Conservation (phyloP, 768 basidiomycete species). For the Termitomyces sp. region DNA sequence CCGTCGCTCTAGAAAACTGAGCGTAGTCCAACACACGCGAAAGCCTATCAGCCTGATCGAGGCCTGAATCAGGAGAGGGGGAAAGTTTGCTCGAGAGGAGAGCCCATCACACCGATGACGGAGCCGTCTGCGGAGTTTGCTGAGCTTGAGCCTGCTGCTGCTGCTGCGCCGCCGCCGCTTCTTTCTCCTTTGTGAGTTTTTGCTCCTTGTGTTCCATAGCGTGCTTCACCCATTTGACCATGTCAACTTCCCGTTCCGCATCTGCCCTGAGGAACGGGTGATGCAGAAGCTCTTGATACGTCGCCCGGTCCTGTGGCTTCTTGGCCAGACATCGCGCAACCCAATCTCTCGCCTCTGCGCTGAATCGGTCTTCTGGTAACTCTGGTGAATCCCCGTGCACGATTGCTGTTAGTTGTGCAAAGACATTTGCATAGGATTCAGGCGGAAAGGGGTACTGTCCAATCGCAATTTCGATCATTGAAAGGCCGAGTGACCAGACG, state of each 20-base stretch:
- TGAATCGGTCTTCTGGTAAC: slow-evolving; percentile 69
- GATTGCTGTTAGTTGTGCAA: slow-evolving; percentile 94
- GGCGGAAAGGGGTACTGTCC: slow-evolving; percentile 96
- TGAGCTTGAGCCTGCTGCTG: neutral
- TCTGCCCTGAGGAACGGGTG: slow-evolving; percentile 79
- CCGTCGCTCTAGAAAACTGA: neutral
- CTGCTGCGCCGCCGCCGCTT: slow-evolving; percentile 1
- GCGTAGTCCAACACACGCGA: neutral
- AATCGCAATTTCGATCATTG: slow-evolving; percentile 89
- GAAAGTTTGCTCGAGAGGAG: neutral
- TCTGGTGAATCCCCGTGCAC: slow-evolving; percentile 92
- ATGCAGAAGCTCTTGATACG: slow-evolving; percentile 77
- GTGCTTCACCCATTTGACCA: slow-evolving; percentile 75
- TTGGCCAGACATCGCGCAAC: slow-evolving; percentile 79
- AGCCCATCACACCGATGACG: neutral
- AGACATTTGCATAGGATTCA: slow-evolving; percentile 95
- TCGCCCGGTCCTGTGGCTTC: slow-evolving; percentile 73
- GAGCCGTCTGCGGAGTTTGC: neutral
- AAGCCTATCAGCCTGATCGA: neutral
- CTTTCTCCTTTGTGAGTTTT: slow-evolving; percentile 12
- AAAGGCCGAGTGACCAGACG: slow-evolving; percentile 95
- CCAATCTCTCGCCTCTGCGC: slow-evolving; percentile 75
- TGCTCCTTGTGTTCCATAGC: slow-evolving; percentile 35
- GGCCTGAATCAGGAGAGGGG: neutral
- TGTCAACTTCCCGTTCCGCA: slow-evolving; percentile 59